Conservation (phyloP, 1,139 yeast species). For the Candida smagusa region DNA sequence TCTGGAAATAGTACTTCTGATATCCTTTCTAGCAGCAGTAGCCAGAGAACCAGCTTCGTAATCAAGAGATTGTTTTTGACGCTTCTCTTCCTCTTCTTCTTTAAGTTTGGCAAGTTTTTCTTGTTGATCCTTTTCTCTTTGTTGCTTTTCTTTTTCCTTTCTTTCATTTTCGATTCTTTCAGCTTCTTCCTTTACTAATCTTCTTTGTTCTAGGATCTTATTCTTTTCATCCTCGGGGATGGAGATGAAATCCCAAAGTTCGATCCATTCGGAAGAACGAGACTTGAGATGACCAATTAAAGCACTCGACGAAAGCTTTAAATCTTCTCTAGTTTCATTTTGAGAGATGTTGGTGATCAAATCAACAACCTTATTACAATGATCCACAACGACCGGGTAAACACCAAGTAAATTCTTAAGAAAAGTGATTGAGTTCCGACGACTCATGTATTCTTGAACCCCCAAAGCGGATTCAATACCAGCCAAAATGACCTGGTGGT, state of each 20-base stretch:
- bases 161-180: constrained; percentile 10
- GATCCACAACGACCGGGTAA: constrained; percentile 70
- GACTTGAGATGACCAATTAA: constrained; percentile 69
- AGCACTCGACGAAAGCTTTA: constrained; percentile 76
- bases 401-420: constrained; percentile 63
- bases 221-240: constrained; percentile 35
- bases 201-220: constrained; percentile 20
- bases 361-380: constrained; percentile 53
- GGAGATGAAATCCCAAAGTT: constrained; percentile 54
- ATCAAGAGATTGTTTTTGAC: constrained; percentile 14
- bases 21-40: constrained; percentile 18
- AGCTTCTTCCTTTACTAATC: constrained; percentile 16
- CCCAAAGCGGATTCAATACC: constrained; percentile 49
- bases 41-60: constrained; percentile 19
- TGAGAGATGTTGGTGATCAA: constrained; percentile 47
- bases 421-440: constrained; percentile 78
- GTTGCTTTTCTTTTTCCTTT: constrained; percentile 12
- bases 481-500: constrained; percentile 51
- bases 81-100: constrained; percentile 17
- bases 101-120: constrained; percentile 15
- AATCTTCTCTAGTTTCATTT: constrained; percentile 71
- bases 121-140: constrained; percentile 9
- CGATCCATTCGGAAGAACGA: constrained; percentile 54
- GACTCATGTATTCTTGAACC: constrained; percentile 69
- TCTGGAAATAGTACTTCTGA: constrained; percentile 17